Base-by-base conservation (phyloP, 306 rosid species). In the Castanopsis chinensis region DNA sequence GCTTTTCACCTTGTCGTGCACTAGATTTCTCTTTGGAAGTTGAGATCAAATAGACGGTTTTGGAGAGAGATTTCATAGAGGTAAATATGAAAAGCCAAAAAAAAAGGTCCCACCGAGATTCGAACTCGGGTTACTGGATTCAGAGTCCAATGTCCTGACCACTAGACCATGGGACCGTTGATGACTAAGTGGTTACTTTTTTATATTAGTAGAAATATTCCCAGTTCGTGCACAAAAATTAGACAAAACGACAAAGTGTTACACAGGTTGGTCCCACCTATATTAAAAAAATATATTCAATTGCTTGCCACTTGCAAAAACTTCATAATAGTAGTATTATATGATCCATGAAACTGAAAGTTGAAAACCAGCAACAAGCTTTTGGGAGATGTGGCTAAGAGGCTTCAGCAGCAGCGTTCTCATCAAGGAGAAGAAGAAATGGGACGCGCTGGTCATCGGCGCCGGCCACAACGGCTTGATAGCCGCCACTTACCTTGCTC, bases 401-500 rank as follows among this genome's bases (percentile, higher is more conserved):
- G 84, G 88, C 77, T 90, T 92, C 32, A 76, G 70, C 78, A 67
- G 21, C 54, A 51, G 9, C 68, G 33, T 74, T 32, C 55, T 91
- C 54, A 88, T 37, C 45, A 37, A 37, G 45, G 45, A 81, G 81
- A 80, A 83, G 63, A 89, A 85, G 87, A 92, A 91, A 82, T 94
- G 97, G 97, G 98, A 94, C 84, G 97, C 97, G 56, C 83, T 94
- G 18, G 60, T 94, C 49, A 83, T 94, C 78, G 98, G 98, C 70
- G 98, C 92, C 12, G 97, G 95, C 89, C 98, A 94, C 87, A 94
- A 94, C 84, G 98, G 98, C 73, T 87, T 94, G 81, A 91, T 92
- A 0, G 93, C 97, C 0, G 97, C 99, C n/a, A 89, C 99, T 5
- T 94, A 92, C 78, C 97, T 94, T n/a, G 93, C 97, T 19, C 97